Base-by-base conservation (phyloP, 192 early-diverging fungal genomes). In the Rhizophagus clarus region DNA sequence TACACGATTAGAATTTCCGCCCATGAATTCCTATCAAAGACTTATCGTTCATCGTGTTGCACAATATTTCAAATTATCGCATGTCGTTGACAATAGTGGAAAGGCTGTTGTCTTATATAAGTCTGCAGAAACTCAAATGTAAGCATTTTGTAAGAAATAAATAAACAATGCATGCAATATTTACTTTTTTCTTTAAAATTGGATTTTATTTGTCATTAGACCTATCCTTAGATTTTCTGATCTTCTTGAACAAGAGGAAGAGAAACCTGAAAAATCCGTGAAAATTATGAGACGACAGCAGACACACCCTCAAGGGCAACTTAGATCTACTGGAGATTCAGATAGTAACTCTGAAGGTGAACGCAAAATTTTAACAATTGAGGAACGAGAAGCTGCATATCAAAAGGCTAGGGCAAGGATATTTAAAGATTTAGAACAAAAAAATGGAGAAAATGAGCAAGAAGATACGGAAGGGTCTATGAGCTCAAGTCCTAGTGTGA, bases 11-110 rank as follows among this genome's bases (percentile, higher is more conserved):
- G 89, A 89, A 71, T 90, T 91, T 75, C 88, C 91, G 14, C 79
- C 81, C 24, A 89, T 94, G 85, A 94, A 94, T 80, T 92, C 91
- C 3, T 94, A 94, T 81, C 91, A 94, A 71, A 86, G 93, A 10
- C 85, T 92, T 80, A 87, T 94, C 42, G 84, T 92, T n/a, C 93
- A 94, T 82, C 87, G 89, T 24, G 85, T 93, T 15, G 93, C 92
- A 29, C 86, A 89, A 34, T 90, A 93, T 80, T 94, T 90, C 82
- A 86, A 88, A 68, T 70, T 94, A 68, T 89, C 82, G 8, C 92
- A 93, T 79, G 82, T 89, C 14, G 84, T 88, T 34, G 92, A 94
- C 71, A 82, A 84, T 40, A 69, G 81, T 45, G 82, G 88, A 66
- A 85, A 86, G 24, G 84, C 83, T 24, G 87, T 94, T 47, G 82